These are phyloP conservation scores for Mucuna pruriens DNA, from an alignment of 306 rosid species.

Conservation along the genomic window DNA sequence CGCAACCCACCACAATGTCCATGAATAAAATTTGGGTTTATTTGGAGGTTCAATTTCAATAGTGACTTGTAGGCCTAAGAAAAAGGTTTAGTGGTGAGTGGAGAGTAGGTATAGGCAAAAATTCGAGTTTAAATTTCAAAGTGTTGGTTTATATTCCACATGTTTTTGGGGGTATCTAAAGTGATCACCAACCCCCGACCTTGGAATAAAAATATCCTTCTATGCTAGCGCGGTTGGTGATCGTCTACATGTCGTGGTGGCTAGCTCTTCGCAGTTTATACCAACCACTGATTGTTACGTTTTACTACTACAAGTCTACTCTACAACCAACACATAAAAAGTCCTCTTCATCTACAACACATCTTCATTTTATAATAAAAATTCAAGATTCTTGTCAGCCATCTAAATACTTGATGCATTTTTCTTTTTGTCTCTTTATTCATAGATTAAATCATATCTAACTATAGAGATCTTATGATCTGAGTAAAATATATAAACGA, in stretches of 20 bases:
- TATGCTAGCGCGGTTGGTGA: conserved; percentile 31
- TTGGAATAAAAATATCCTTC: conserved; percentile 11
- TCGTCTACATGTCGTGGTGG: conserved; percentile 17
- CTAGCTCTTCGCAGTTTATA: neutral
- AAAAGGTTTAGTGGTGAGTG: neutral
- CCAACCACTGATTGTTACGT: conserved; percentile 43
- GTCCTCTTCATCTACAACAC: neutral
- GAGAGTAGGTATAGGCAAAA: conserved; percentile 18
- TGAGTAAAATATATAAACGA: too few species aligned
- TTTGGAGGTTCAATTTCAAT: neutral
- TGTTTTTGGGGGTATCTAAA: neutral
- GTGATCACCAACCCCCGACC: conserved; percentile 35
- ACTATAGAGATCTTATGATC: too few species aligned
- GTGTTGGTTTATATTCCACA: conserved; percentile 31
- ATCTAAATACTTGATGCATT: neutral
- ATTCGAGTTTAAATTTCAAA: neutral
- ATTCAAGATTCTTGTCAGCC: neutral
- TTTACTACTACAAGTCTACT: conserved; percentile 44
- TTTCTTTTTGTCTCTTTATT: conserved; percentile 12
- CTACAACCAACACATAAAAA: neutral
- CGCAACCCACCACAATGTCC: neutral
- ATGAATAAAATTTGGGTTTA: neutral
- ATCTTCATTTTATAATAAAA: neutral
- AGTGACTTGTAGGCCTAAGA: neutral
- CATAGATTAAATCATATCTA: too few species aligned